Base-by-base conservation (phyloP, 2,329 filamentous ascomycete species). In the Fusarium tanahbumbuense region DNA sequence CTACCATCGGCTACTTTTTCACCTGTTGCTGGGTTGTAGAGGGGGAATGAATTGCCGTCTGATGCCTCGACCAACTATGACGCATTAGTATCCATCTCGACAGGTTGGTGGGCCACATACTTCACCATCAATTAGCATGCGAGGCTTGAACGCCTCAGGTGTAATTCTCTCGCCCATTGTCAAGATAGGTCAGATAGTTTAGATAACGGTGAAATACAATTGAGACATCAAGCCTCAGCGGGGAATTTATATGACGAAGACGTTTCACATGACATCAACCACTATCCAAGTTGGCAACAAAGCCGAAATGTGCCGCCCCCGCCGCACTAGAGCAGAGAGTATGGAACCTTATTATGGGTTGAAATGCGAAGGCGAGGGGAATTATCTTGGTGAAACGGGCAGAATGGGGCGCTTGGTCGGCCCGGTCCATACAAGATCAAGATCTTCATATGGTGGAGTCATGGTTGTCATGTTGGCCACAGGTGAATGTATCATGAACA, bases 1-100 rank as follows among this genome's bases (percentile, higher is more conserved):
- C 20, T 50, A 72, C 70, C 68, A 11, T 71, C 15, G 3, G 70
- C 68, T 3, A 73, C 56, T 41, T 71, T 41, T 4, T 55, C 56
- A 3, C 70, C 67, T 4, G 55, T 73, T 20, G 70, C 60, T 20
- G 70, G 70, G 20, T 73, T 67, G 22, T 64, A 73, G 41, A 73
- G 57, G 27, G 64, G 57, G 23, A 73, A 73, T 1, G 70, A 67
- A 13, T 32, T 70, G 18, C 59, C 61, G 7, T 73, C 64, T 5
- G 70, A 73, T 4, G 70, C 64, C 18, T 56, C 60, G 15, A 73
- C 58, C n/a, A 73, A 10, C 70, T 72, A 16, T 9, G 2, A 4
- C n/a, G 40, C 32, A n/a, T 64, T 20, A 70, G 11, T 46, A 10
- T 16, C 11, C 5, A 22, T n/a, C 6, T n/a, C 8, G 16, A 11